Base-by-base conservation (phyloP, 345 rosid genomes). In the Leavenworthia alabamica region DNA sequence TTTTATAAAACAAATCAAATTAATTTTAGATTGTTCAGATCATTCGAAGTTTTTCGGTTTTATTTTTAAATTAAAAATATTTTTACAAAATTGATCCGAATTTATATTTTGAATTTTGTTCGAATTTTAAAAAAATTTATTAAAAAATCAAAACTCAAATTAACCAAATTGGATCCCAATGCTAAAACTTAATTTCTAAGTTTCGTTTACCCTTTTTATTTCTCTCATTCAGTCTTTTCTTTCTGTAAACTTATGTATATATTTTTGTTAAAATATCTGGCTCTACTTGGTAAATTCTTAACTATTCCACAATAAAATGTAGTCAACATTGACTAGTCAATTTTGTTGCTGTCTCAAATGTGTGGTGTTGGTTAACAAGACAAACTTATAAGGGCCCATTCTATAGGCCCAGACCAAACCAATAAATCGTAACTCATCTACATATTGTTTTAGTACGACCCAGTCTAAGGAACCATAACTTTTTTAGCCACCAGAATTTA, bases 141-240 rank as follows among this genome's bases (percentile, higher is more conserved):
- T n/a, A n/a, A n/a, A n/a, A n/a, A n/a, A n/a, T n/a, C n/a, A n/a
- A n/a, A n/a, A n/a, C n/a, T n/a, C n/a, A n/a, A n/a, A n/a, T n/a
- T n/a, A n/a, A n/a, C n/a, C n/a, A n/a, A n/a, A n/a, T n/a, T n/a
- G n/a, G n/a, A n/a, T n/a, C n/a, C n/a, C n/a, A n/a, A n/a, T n/a
- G n/a, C n/a, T n/a, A n/a, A n/a, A n/a, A n/a, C n/a, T 14, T 8
- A 74, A 54, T 7, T 17, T 62, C 40, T 40, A 64, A 7, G 16
- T 64, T 42, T 52, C 24, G 60, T 59, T 44, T 51, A 12, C 67
- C 62, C n/a, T n/a, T 60, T 60, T 33, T 51, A 33, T 43, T 68
- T 60, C 51, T 6, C 14, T 44, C 8, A 8, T 22, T 7, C 15
- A 8, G n/a, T n/a, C n/a, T n/a, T n/a, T n/a, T n/a, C n/a, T n/a